These are phyloP conservation scores for Westerdykella aurantiaca DNA, from an alignment of 2,329 filamentous ascomycete genomes.

Conservation along the genomic window DNA sequence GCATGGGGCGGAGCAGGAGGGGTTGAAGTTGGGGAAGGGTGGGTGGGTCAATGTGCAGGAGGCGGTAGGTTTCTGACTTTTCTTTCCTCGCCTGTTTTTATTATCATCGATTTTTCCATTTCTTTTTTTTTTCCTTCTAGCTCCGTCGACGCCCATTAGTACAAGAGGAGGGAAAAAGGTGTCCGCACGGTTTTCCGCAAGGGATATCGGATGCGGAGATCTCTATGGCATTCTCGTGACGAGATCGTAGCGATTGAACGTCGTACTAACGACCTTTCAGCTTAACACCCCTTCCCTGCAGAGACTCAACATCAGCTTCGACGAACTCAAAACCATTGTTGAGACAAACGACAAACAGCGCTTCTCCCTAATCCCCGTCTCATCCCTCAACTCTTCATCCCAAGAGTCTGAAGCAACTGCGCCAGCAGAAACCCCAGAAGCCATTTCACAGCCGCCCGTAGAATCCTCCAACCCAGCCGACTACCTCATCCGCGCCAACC, in stretches of 20 bases:
- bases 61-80: slow-evolving; percentile 43
- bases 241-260: no score
- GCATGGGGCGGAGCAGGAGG: slow-evolving; percentile 57
- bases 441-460: slow-evolving; percentile 8
- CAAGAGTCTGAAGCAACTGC: slow-evolving; percentile 5
- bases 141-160: not conserved
- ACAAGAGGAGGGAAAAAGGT: no score
- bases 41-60: slow-evolving; percentile 58
- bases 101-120: not conserved
- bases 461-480: slow-evolving; percentile 50
- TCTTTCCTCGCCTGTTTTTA: not conserved
- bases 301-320: slow-evolving; percentile 65
- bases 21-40: slow-evolving; percentile 51
- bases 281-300: slow-evolving; percentile 57
- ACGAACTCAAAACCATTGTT: slow-evolving; percentile 67
- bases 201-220: no score
- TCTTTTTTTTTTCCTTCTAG: slow-evolving; percentile 4
- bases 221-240: no score
- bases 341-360: slow-evolving; percentile 81
- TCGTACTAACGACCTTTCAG: slow-evolving; percentile 24
- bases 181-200: no score
- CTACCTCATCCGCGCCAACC: slow-evolving; percentile 90
- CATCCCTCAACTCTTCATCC: slow-evolving; percentile 4
- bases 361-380: slow-evolving; percentile 65
- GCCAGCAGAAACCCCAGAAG: slow-evolving; percentile 3